Base-by-base conservation (phyloP, 192 early-diverging fungal species). In the Rhizophlyctis rosea region DNA sequence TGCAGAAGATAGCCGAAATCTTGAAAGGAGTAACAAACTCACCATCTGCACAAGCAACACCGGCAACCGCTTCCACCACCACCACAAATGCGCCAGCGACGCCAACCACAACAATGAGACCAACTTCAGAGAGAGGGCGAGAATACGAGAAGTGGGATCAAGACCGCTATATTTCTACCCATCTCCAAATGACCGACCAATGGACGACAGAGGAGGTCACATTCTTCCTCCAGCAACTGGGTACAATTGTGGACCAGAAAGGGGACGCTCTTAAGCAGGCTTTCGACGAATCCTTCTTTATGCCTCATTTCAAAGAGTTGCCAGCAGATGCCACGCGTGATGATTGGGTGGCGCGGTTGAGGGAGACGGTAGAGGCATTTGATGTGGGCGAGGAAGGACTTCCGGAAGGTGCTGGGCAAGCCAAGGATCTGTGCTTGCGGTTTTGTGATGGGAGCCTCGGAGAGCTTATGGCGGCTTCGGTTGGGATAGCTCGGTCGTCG, bases 171-270 rank as follows among this genome's bases (percentile, higher is more conserved):
- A 54, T 73, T 7, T 64, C 67, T 14, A 34, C 48, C 36, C 67
- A 59, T n/a, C 31, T 72, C 21, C 67, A 34, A 16, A 49, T 65
- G n/a, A 67, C 55, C 36, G n/a, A 24, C 24, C 32, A 36, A 18
- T 82, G 80, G 80, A 64, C 67, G 2, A 33, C 75, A 4, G 73
- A 71, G 11, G 76, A 79, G n/a, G 51, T 82, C n/a, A 47, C 55
- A 2, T 32, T 52, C 3, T 79, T 75, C 53, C 62, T 82, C 5
- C n/a, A 57, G 21, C 49, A 66, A 5, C 71, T 77, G 14, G 47
- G 61, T 0, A 59, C 60, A 9, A 39, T 68, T n/a, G 61, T 82
- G 5, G 74, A 75, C 27, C 21, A 31, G 0, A 47, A 35, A n/a
- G 64, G 60, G 0, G 65, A 74, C 7, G 34, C 51, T 16, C 52